Evolutionary conservation across 2,329 filamentous ascomycete species (phyloP).

Genomic region (Fusarium annulatum): DNA sequence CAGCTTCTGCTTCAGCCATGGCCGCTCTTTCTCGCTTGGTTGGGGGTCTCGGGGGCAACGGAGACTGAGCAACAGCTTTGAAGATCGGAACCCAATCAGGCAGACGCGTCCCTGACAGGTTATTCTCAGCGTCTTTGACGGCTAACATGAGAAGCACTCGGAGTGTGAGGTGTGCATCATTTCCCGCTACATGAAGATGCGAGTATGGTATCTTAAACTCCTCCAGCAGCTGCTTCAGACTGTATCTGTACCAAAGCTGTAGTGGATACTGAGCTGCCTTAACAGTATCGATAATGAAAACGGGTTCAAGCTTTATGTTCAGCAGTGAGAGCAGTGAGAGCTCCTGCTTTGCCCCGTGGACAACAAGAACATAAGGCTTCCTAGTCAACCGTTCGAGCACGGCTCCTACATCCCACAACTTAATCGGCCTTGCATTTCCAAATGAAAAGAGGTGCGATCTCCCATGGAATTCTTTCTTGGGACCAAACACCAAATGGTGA

Average conservation of each 20-base stretch:
- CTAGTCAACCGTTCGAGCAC: neutral
- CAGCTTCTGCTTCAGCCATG: neutral
- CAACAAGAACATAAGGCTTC: neutral
- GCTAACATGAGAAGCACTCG: constrained; percentile 16
- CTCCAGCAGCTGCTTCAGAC: neutral
- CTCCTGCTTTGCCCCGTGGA: accelerated
- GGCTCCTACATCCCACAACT: neutral
- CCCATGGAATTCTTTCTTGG: neutral
- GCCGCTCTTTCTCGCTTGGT: neutral
- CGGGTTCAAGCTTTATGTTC: neutral
- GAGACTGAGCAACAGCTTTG: constrained; percentile 10
- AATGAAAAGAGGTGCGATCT: neutral
- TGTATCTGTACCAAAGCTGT: neutral
- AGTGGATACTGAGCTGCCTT: neutral
- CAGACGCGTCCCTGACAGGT: neutral
- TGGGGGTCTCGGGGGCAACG: neutral
- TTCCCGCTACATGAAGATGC: constrained; percentile 39
- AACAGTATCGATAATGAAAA: neutral
- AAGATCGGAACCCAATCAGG: neutral
- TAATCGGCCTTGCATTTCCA: neutral
- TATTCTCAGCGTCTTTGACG: neutral
- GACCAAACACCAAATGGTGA: constrained; percentile 5
- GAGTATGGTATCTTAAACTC: accelerated
- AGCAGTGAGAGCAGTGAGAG: accelerated
- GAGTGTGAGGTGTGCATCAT: constrained; percentile 42